Base-by-base conservation (phyloP, 2,329 filamentous ascomycete genomes). In the Macrophomina pseudophaseolina region DNA sequence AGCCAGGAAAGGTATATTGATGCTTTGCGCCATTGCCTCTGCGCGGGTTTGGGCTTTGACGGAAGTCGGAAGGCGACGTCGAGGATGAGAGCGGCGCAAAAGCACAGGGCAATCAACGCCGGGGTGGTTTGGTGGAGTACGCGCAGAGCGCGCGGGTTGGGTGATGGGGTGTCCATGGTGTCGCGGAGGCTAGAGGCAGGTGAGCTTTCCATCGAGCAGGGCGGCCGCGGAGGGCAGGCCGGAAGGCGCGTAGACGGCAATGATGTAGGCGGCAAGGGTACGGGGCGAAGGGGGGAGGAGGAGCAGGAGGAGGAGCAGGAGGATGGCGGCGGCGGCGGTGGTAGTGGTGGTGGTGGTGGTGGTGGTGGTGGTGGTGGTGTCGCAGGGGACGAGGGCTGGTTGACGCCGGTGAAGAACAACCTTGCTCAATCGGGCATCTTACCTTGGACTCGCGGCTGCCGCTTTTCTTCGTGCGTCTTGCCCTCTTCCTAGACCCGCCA, bases 31-130 rank as follows among this genome's bases (percentile, higher is more conserved):
- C 54, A 63, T 35, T 32, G 38, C 14, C 32, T 40, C 40, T 30
- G 48, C 35, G 28, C 28, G 30, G 65, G 46, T 30, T 18, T 32
- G 4, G 58, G 46, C 52, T 63, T 62, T 5, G 65, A 14, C 23
- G 65, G 65, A 5, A 63, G n/a, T 12, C 65, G 54, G 48, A 66
- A 38, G 38, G 56, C 65, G 33, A 66, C 56, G 23, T 66, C 65
- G 48, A 62, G 58, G 35, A 40, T 63, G 35, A 63, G 14, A 23
- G 38, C 56, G 40, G 28, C 48, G 35, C 49, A 35, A 35, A 46
- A 66, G 56, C 52, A 66, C 12, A 58, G 42, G 14, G 58, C 65
- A 33, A 63, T 16, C 5, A 63, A 14, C 16, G 58, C 42, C n/a
- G 65, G 65, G 16, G 48, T 54, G 46, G 42, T 6, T 12, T 63